Evolutionary conservation across 2,329 filamentous ascomycete genomes (phyloP).

Genomic region (Penicillium sp.): DNA sequence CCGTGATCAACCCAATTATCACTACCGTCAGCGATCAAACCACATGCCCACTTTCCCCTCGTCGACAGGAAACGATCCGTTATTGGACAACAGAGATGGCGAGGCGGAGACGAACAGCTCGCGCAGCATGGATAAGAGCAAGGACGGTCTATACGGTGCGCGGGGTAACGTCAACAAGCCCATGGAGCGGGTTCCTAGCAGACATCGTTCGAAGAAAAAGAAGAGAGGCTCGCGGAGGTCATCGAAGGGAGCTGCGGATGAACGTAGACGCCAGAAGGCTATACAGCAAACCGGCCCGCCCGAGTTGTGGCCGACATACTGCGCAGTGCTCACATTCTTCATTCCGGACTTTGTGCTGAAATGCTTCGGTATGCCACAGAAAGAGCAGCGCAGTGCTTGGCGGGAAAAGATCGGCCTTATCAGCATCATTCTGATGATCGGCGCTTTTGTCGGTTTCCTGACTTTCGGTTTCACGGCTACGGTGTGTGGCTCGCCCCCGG

Average conservation of each 20-base stretch:
- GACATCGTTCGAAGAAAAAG: slow-evolving; percentile 36
- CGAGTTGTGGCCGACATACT: slow-evolving; percentile 92
- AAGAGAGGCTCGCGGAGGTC: slow-evolving; percentile 59
- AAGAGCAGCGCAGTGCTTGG: slow-evolving; percentile 85
- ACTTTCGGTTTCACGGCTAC: slow-evolving; percentile 91
- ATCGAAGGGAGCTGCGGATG: slow-evolving; percentile 52
- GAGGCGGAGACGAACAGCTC: slow-evolving; percentile 49
- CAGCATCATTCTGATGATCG: slow-evolving; percentile 83
- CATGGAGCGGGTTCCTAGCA: slow-evolving; percentile 39
- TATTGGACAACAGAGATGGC: slow-evolving; percentile 58
- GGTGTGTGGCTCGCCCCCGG: slow-evolving; percentile 66
- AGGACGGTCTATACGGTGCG: slow-evolving; percentile 29
- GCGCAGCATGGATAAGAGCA: slow-evolving; percentile 53
- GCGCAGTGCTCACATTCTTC: slow-evolving; percentile 89
- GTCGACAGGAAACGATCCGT: slow-evolving; percentile 81
- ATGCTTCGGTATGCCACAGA: slow-evolving; percentile 76
- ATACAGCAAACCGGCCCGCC: slow-evolving; percentile 63
- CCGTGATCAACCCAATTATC: slow-evolving; percentile 82
- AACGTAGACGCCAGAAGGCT: slow-evolving; percentile 51
- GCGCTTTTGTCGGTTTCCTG: slow-evolving; percentile 81
- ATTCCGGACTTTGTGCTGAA: slow-evolving; percentile 72
- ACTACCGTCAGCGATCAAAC: slow-evolving; percentile 89
- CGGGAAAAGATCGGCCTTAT: slow-evolving; percentile 95
- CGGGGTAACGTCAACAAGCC: slow-evolving; percentile 31
- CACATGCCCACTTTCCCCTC: slow-evolving; percentile 87